Base-by-base conservation (phyloP, 177 flowering plant genomes). In the Vitis hybrid region DNA sequence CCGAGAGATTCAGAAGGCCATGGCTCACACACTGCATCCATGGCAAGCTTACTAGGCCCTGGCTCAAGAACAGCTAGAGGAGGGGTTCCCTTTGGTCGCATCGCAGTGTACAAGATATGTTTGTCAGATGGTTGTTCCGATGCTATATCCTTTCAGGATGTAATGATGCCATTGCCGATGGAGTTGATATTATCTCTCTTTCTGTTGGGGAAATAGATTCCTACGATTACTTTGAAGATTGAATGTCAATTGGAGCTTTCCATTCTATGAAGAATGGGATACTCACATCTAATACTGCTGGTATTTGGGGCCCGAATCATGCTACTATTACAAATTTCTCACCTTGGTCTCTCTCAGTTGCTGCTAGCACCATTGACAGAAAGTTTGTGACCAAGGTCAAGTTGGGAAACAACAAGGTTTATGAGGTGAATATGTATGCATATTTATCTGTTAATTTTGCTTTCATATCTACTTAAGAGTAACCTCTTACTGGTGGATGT, bases 1-100 rank as follows among this genome's bases (percentile, higher is more conserved):
- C 80, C 76, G 3, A 74, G 85, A 63, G 89, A 84, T 49, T 10
- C 69, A 1, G 50, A 54, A 5, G 90, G 90, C 0, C 92, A 86
- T 58, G 90, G 92, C 1, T 75, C 81, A 4, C 90, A 85, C 62
- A 85, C 85, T 15, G 79, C 92, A 24, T 82, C 90, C 0, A 88
- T 78, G 32, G 81, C 80, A 13, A 83, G 84, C 69, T 59, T 80
- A 5, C 52, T 27, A 7, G 21, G 87, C 8, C 12, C 81, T 54
- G 84, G 72, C 0, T 4, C 5, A 13, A 89, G 91, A n/a, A 83
- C 70, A 0, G 86, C 83, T 41, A 66, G 85, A 32, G 85, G 87
- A 15, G 85, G 74, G 10, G 84, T 82, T 32, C 85, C 89, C 4
- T 70, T 82, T 1, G 85, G 86, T 1, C 78, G 86, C 6, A 74